A percentile compares a stretch with the other conserved stretches of the same genome.
Conservation (phyloP, 2,329 filamentous ascomycete genomes). For the Beauveria pseudobassiana region DNA sequence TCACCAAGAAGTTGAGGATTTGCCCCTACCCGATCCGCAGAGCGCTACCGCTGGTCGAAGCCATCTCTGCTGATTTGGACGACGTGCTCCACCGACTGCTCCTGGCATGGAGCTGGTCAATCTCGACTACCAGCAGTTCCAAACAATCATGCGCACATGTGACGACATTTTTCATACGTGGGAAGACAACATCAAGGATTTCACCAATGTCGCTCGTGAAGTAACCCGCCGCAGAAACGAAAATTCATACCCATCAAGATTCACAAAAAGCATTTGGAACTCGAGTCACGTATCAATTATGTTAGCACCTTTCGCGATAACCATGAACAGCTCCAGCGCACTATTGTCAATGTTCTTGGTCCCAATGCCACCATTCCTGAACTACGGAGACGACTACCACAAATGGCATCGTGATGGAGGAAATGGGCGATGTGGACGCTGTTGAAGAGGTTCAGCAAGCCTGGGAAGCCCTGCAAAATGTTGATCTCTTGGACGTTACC, state of each 20-base stretch:
- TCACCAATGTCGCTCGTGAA: constrained; percentile 94
- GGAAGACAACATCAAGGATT: constrained; percentile 96
- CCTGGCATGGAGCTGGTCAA: constrained; percentile 82
- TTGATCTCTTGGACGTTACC: constrained; percentile 89
- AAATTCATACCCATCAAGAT: constrained; percentile 98
- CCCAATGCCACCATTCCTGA: constrained; percentile 54
- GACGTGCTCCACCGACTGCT: constrained; percentile 77
- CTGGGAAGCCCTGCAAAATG: constrained; percentile 88
- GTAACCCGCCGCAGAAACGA: constrained; percentile 89
- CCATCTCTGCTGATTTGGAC: constrained; percentile 90
- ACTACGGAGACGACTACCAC: constrained; percentile 41
- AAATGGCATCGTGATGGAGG: constrained; percentile 71
- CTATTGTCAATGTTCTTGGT: constrained; percentile 93
- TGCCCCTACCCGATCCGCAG: constrained; percentile 91
- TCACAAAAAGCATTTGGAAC: constrained; percentile 74
- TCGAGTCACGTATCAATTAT: constrained; percentile 86
- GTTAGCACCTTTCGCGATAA: constrained; percentile 93
- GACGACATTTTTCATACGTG: constrained; percentile 84
- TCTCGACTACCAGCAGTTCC: constrained; percentile 86
- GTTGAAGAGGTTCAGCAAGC: constrained; percentile 94
- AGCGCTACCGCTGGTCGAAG: constrained; percentile 89
- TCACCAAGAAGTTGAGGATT: constrained; percentile 97
- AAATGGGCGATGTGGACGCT: constrained; percentile 94
- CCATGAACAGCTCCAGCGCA: constrained; percentile 93
- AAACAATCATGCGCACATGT: constrained; percentile 72